phyloP scores from a whole-genome alignment of 2,329 filamentous ascomycete genomes.

The Penicillium sp. region DNA sequence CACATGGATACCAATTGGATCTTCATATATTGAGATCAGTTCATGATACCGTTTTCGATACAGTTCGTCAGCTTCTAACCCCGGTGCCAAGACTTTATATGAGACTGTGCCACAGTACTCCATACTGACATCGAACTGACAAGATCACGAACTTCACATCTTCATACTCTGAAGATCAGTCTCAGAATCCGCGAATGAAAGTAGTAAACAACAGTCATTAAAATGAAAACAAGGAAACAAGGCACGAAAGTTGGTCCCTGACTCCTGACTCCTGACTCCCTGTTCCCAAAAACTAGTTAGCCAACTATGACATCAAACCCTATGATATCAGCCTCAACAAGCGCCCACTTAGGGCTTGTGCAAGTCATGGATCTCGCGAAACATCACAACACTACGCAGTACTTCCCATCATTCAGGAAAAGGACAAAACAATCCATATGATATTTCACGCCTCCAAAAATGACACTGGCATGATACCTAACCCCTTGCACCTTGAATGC shows the following conservation, averaged over 20 bases:
- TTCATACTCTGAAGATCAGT: background rate
- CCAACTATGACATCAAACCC: constrained; percentile 5
- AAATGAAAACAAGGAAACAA: background rate
- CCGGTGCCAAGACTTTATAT: constrained; percentile 7
- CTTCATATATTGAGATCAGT: background rate
- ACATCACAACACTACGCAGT: background rate
- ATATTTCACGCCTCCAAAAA: background rate
- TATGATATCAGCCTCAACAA: constrained; percentile 11
- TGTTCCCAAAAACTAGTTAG: background rate
- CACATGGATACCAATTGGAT: constrained; percentile 4
- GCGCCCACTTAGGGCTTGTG: background rate
- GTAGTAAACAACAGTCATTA: background rate
- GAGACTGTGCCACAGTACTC: no score
- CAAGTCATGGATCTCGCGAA: background rate
- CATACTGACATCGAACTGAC: background rate
- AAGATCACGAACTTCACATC: background rate
- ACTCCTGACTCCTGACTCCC: no score
- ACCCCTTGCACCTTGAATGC: constrained; percentile 1
- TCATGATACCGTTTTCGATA: background rate
- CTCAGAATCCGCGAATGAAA: background rate
- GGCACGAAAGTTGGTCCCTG: background rate
- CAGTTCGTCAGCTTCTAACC: background rate
- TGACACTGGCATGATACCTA: background rate
- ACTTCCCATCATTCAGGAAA: background rate
- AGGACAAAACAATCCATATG: background rate